Conservation (phyloP, 768 basidiomycete species). For the Psilocybe tampanensis region DNA sequence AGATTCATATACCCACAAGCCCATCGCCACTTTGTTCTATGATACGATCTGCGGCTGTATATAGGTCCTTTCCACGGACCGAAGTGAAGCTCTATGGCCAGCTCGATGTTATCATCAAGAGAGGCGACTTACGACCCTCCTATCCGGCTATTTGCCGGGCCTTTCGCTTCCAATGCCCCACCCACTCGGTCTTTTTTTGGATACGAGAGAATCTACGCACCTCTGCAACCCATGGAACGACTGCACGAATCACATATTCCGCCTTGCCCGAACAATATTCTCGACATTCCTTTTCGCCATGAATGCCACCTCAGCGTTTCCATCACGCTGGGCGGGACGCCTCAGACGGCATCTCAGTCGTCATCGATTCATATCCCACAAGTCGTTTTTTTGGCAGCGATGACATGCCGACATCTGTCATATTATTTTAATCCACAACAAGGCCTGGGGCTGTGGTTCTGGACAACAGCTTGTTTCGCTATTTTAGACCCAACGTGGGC, state of each 20-base stretch:
- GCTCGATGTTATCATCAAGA: neutral
- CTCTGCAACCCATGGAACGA: neutral
- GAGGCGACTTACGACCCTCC: neutral
- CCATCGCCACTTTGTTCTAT: neutral
- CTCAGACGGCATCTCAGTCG: neutral
- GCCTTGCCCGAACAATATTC: neutral
- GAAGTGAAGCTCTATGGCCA: neutral
- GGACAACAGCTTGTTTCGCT: no score
- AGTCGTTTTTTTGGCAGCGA: neutral
- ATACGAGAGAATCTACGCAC: neutral
- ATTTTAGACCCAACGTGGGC: no score
- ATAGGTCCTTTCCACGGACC: neutral
- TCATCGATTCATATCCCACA: no score
- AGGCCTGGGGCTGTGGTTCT: no score
- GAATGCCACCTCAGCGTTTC: neutral
- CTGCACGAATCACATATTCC: neutral
- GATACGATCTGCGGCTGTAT: neutral
- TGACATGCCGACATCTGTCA: neutral
- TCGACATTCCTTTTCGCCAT: neutral
- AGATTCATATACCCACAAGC: neutral
- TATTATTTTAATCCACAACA: neutral
- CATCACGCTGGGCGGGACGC: neutral
- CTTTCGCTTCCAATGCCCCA: neutral
- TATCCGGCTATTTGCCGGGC: conserved; percentile 3
- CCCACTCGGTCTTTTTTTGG: neutral